Percentiles rank a stretch among this genome's conserved stretches.
These are phyloP conservation scores for Vaccinium vitisidaea DNA, from an alignment of 148 eudicot genomes.

Conservation along the genomic window DNA sequence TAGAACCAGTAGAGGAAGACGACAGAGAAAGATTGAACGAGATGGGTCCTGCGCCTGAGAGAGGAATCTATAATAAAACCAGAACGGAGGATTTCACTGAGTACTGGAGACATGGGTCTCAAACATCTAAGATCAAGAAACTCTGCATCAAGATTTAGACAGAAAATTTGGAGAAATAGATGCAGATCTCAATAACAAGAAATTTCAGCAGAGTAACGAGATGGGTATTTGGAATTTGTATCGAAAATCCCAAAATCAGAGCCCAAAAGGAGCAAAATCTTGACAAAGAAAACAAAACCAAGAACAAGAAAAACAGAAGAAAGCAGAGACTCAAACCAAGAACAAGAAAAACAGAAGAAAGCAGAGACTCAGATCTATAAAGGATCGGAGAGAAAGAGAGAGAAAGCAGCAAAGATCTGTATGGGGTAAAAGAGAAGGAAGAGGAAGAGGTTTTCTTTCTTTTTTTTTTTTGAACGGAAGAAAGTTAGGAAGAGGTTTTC, in stretches of 20 bases:
- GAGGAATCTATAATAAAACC: slow-evolving; percentile 69
- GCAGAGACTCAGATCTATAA: slow-evolving; percentile 6
- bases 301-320: neutral
- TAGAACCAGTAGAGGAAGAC: slow-evolving; percentile 77
- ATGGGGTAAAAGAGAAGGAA: slow-evolving; percentile 18
- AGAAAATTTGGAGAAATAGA: neutral
- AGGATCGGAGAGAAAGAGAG: slow-evolving; percentile 3
- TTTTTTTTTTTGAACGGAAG: neutral
- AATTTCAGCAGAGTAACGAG: neutral
- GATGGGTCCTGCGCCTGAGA: slow-evolving; percentile 66
- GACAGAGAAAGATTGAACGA: slow-evolving; percentile 76
- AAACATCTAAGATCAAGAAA: slow-evolving; percentile 30
- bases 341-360: neutral
- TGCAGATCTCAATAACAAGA: neutral
- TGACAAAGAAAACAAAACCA: neutral
- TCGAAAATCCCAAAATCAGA: neutral
- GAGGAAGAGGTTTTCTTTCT: slow-evolving; percentile 31
- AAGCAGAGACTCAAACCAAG: neutral
- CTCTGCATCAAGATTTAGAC: neutral
- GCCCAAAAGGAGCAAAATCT: neutral
- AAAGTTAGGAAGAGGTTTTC: too few species aligned
- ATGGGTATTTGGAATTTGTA: neutral
- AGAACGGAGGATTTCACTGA: slow-evolving; percentile 67
- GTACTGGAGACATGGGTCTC: slow-evolving; percentile 56
- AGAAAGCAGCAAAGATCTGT: slow-evolving; percentile 16